Evolutionary conservation across 306 rosid species (phyloP).

Genomic region (Quercus berberidifolia): DNA sequence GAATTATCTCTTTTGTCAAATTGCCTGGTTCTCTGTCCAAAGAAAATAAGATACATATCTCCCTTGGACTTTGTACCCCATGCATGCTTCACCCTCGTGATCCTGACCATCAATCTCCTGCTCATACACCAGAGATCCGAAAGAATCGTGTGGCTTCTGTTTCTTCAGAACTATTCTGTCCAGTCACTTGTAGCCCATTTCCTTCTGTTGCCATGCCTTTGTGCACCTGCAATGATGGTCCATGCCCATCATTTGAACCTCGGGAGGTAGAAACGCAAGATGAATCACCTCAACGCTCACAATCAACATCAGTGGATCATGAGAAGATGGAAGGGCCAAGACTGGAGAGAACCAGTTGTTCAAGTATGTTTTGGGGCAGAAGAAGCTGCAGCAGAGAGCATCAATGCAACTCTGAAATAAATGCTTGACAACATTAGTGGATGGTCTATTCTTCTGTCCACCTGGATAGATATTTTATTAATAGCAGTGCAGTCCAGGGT

Average conservation of each 20-base stretch:
- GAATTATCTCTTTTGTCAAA: slow-evolving; percentile 72
- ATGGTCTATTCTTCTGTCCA: slow-evolving; percentile 6
- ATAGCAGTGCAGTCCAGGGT: slow-evolving; percentile 2
- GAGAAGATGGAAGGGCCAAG: slow-evolving; percentile 77
- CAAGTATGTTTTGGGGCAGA: slow-evolving; percentile 90
- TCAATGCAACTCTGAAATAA: slow-evolving; percentile 95
- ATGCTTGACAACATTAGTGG: slow-evolving; percentile 41
- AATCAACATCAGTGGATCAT: slow-evolving; percentile 43
- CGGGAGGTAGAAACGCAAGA: slow-evolving; percentile 55
- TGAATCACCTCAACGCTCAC: slow-evolving; percentile 44
- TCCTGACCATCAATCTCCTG: slow-evolving; percentile 45
- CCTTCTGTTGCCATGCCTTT: slow-evolving; percentile 83
- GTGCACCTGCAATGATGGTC: slow-evolving; percentile 84
- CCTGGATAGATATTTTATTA: slow-evolving; percentile 26
- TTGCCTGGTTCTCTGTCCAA: slow-evolving; percentile 63
- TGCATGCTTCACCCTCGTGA: slow-evolving; percentile 78
- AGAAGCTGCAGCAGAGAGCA: slow-evolving; percentile 98
- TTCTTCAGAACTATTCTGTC: slow-evolving; percentile 84
- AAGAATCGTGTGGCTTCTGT: slow-evolving; percentile 81
- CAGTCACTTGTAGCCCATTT: slow-evolving; percentile 90
- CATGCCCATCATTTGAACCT: slow-evolving; percentile 75
- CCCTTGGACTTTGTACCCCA: slow-evolving; percentile 81
- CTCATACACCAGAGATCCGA: slow-evolving; percentile 57
- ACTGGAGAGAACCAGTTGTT: slow-evolving; percentile 68
- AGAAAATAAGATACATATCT: slow-evolving; percentile 52